phyloP scores from a whole-genome alignment of 495 filamentous ascomycete genomes.

The Hypoxylon lienhwacheense region DNA sequence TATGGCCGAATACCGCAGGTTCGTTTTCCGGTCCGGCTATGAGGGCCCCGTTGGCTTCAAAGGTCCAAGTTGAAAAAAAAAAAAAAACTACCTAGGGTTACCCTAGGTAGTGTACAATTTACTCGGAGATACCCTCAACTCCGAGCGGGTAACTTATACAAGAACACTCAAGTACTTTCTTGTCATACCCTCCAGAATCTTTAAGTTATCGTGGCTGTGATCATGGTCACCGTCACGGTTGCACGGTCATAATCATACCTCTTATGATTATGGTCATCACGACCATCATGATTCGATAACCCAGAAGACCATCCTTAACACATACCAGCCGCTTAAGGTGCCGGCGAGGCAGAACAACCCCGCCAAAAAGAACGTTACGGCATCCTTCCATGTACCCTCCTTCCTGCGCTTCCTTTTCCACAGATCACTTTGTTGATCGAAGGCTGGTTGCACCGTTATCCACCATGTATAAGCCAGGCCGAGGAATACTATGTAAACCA shows the following conservation, averaged over 20 bases:
- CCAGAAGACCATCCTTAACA: constrained; percentile 14
- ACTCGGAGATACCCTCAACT: too few relatives aligned
- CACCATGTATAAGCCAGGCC: constrained; percentile 32
- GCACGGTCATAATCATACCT: constrained; percentile 1
- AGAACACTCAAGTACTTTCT: too few relatives aligned
- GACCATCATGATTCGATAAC: constrained; percentile 8
- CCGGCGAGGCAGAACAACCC: constrained; percentile 23
- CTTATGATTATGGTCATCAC: too few relatives aligned
- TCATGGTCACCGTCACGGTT: too few relatives aligned
- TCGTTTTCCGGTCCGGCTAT: not conserved
- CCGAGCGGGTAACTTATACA: too few relatives aligned
- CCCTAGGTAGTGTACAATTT: too few relatives aligned
- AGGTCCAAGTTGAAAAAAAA: not conserved
- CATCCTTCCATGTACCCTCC: constrained; percentile 36
- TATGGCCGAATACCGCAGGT: constrained; percentile 27
- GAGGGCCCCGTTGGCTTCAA: not conserved
- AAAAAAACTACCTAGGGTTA: too few relatives aligned
- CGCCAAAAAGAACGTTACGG: constrained; percentile 23
- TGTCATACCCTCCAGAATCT: constrained; percentile 2
- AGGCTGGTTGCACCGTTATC: constrained; percentile 33
- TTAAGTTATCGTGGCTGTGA: too few relatives aligned
- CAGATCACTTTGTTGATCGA: constrained; percentile 35
- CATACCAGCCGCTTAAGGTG: constrained; percentile 19
- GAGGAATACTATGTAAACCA: constrained; percentile 19
- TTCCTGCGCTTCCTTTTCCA: constrained; percentile 32